Conservation (phyloP, 495 filamentous ascomycete genomes). For the Trichoderma virens region DNA sequence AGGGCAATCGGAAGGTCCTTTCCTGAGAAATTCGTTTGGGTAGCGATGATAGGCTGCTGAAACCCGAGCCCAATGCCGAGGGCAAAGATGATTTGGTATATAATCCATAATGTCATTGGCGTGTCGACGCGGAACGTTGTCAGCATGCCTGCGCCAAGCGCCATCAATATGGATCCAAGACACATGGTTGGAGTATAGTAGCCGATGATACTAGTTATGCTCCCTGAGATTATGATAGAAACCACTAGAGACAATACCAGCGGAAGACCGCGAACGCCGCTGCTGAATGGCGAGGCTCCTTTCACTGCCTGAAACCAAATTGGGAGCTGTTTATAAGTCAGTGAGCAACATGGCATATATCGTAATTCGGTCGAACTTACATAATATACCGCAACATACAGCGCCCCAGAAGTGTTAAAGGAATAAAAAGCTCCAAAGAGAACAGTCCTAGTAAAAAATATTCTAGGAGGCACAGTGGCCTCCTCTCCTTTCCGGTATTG, state of each 20-base stretch:
- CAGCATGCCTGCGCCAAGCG: neutral
- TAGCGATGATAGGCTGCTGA: neutral
- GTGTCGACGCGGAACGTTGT: neutral
- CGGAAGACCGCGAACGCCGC: neutral
- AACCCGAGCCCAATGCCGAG: neutral
- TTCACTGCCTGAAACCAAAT: neutral
- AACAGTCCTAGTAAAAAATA: neutral
- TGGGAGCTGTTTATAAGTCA: neutral
- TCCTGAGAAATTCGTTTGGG: neutral
- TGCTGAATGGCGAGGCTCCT: neutral
- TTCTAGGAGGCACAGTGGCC: neutral
- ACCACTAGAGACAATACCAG: neutral
- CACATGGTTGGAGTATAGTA: neutral
- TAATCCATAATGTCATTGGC: neutral
- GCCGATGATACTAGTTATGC: neutral
- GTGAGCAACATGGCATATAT: neutral
- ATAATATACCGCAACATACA: neutral
- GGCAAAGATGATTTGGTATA: neutral
- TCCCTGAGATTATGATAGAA: neutral
- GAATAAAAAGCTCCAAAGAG: neutral
- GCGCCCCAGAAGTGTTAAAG: neutral
- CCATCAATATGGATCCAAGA: neutral
- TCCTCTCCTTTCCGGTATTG: neutral
- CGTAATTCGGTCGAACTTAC: neutral
- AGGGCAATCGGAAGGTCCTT: neutral